These are phyloP conservation scores for Gamsiella multidivaricata DNA, from an alignment of 192 early-diverging fungal species.

Conservation along the genomic window DNA sequence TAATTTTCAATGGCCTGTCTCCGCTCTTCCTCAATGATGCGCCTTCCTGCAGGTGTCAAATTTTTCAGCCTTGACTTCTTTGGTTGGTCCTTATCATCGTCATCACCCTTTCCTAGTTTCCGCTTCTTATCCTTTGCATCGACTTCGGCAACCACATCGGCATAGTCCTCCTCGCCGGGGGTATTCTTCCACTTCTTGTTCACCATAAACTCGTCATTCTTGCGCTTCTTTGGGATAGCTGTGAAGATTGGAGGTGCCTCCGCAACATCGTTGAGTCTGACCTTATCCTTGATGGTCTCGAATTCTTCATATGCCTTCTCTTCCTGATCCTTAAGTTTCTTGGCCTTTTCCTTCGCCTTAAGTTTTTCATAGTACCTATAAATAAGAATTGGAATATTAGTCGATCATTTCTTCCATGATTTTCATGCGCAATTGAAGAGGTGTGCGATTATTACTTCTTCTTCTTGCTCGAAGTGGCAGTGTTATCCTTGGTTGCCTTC, in stretches of 20 bases:
- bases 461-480: constrained; percentile 54
- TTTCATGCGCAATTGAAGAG: too few species aligned
- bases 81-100: constrained; percentile 52
- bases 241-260: constrained; percentile 65
- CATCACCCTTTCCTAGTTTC: constrained; percentile 33
- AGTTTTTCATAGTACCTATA: constrained; percentile 57
- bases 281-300: constrained; percentile 62
- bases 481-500: constrained; percentile 49
- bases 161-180: constrained; percentile 30
- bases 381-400: background rate
- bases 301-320: constrained; percentile 59
- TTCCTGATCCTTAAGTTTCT: constrained; percentile 56
- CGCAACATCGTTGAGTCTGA: constrained; percentile 66
- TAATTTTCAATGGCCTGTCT: constrained; percentile 62
- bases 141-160: constrained; percentile 41
- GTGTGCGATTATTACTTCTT: too few species aligned
- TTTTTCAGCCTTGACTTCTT: constrained; percentile 56
- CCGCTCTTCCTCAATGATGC: constrained; percentile 63
- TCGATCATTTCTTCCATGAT: too few species aligned
- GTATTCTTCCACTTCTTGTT: constrained; percentile 57
- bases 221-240: constrained; percentile 59
- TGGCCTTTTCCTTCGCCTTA: constrained; percentile 56
- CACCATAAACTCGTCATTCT: constrained; percentile 51
- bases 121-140: constrained; percentile 36
- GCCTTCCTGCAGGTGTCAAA: constrained; percentile 59